Percentiles rank a stretch among this genome's conserved stretches.
phyloP scores from a whole-genome alignment of 2,329 filamentous ascomycete species.

The Orbilia brochopaga region DNA sequence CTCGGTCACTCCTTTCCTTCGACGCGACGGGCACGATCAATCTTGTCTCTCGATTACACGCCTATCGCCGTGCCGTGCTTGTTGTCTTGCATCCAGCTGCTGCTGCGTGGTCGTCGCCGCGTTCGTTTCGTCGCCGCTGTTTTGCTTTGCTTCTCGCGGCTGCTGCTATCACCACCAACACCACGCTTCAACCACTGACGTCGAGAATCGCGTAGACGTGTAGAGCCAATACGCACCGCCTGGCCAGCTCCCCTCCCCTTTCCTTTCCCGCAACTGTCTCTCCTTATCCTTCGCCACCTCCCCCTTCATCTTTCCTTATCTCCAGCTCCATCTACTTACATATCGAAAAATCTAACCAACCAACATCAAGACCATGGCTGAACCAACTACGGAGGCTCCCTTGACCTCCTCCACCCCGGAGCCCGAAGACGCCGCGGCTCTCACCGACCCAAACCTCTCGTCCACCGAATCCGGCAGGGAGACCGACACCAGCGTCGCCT shows the following conservation, averaged over 20 bases:
- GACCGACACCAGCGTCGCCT: conserved; percentile 39
- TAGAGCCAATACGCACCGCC: too few relatives aligned
- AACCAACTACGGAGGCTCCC: conserved; percentile 35
- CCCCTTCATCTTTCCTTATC: neutral
- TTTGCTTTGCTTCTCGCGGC: too few relatives aligned
- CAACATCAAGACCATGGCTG: conserved; percentile 22
- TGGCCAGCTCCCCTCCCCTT: neutral
- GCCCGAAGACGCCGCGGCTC: conserved; percentile 28
- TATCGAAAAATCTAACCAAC: conserved; percentile 4
- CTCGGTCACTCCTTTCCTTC: conserved; percentile 18
- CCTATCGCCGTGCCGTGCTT: neutral
- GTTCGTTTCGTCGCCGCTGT: too few relatives aligned
- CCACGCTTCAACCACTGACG: neutral
- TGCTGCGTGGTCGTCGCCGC: too few relatives aligned
- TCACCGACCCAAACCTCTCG: conserved; percentile 33
- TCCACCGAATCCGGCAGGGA: conserved; percentile 43
- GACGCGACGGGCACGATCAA: conserved; percentile 25
- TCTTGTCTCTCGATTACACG: neutral
- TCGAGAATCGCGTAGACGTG: neutral
- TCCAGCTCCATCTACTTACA: neutral
- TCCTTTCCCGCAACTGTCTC: neutral
- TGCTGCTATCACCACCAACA: too few relatives aligned
- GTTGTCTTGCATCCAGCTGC: neutral
- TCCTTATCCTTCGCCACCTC: neutral
- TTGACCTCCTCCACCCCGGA: conserved; percentile 45